Evolutionary conservation across 2,329 filamentous ascomycete species (phyloP).

Genomic region (Phaeosphaeria sp.): DNA sequence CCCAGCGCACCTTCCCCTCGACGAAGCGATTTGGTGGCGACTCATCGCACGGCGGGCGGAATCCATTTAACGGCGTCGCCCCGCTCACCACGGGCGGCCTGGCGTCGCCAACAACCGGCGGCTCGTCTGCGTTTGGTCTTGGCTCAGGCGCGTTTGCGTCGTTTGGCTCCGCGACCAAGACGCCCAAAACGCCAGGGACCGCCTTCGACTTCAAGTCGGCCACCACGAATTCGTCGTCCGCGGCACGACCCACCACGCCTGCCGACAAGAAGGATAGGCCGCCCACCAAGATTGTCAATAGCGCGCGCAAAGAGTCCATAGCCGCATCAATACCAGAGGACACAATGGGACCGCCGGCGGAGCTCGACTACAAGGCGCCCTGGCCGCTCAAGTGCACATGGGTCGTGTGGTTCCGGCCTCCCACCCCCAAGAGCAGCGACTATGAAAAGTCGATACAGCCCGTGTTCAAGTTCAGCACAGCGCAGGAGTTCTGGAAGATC

Average conservation of each 20-base stretch:
- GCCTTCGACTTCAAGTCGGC: constrained; percentile 78
- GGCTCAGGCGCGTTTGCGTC: constrained; percentile 96
- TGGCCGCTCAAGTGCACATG: constrained; percentile 80
- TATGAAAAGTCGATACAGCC: constrained; percentile 96
- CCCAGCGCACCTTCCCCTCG: constrained; percentile 68
- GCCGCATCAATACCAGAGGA: constrained; percentile 37
- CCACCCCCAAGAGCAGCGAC: constrained; percentile 95
- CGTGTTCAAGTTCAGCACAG: constrained; percentile 80
- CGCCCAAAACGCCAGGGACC: constrained; percentile 82
- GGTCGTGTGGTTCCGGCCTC: constrained; percentile 97
- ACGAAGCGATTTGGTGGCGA: constrained; percentile 79
- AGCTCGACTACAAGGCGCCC: constrained; percentile 46
- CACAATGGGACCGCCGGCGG: constrained; percentile 48
- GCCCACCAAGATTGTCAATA: constrained; percentile 41
- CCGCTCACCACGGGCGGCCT: constrained; percentile 70
- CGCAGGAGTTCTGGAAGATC: constrained; percentile 89
- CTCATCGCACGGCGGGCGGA: constrained; percentile 77
- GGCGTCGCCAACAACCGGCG: constrained; percentile 76
- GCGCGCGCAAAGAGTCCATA: constrained; percentile 44
- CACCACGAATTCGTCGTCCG: constrained; percentile 49
- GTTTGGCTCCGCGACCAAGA: constrained; percentile 83
- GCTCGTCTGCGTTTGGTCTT: constrained; percentile 89
- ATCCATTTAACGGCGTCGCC: constrained; percentile 79
- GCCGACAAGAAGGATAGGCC: constrained; percentile 64
- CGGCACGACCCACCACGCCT: constrained; percentile 60